Base-by-base conservation (phyloP, 140 eudicot genomes). In the Anethum foeniculum region DNA sequence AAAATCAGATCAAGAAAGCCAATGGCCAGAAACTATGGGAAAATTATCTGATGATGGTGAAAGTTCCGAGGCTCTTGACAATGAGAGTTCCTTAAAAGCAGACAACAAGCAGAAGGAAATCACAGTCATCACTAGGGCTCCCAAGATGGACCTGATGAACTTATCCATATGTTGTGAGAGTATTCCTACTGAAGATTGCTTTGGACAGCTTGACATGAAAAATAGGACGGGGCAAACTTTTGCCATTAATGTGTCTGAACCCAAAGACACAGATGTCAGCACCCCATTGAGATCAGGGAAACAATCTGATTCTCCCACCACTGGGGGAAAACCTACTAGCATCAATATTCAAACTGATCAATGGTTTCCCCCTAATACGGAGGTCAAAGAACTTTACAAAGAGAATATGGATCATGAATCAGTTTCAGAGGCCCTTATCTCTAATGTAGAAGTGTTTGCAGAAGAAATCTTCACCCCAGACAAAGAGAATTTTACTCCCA, bases 401-500 rank as follows among this genome's bases (percentile, higher is more conserved):
- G 86, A 83, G 38, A 41, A 76, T 13, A 7, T 68, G 80, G 82
- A 83, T 75, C 73, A 60, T 68, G 77, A 38, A 77, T 67, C 84
- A 49, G 79, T 77, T 86, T 75, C 85, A 58, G 74, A 51, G 79
- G 62, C 34, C 67, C 81, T 79, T 76, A 80, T 81, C 58, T 81
- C 81, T 71, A 39, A 9, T 0, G 51, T 34, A 21, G 76, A 71
- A 71, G 76, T 38, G 76, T 36, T 32, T 74, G 58, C 28, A 15
- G 77, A 84, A 48, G 92, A 90, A 81, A 46, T 81, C 23, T 90
- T 87, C 77, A 88, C 97, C 46, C 91, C 97, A 81, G 94, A 87
- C 75, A 92, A 89, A 69, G 96, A 92, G 87, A 90, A 94, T 82
- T 84, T 78, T 46, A 80, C 89, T 80, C 97, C 96, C 18, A 82